Percentiles rank a stretch among this genome's conserved stretches.
Conservation (phyloP, 345 rosid genomes). For the Lenwebbia sp. region DNA sequence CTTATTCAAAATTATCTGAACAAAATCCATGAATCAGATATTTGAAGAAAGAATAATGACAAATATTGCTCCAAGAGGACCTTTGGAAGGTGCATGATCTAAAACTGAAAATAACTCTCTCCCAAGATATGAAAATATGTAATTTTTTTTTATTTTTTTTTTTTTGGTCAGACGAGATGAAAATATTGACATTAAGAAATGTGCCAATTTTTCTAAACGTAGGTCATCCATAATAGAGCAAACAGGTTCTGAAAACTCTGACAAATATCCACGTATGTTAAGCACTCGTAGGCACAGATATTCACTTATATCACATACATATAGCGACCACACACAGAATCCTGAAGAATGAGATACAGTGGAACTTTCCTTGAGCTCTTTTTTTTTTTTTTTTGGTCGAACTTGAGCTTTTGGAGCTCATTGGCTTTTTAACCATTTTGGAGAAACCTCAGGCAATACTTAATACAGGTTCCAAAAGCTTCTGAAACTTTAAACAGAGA, state of each 20-base stretch:
- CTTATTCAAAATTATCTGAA: conserved; percentile 73
- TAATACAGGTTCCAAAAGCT: neutral
- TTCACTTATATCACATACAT: neutral
- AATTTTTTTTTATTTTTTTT: too few species aligned
- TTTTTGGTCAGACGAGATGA: neutral
- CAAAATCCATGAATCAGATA: conserved; percentile 4
- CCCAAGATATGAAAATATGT: neutral
- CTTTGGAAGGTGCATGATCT: neutral
- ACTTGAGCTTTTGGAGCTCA: neutral
- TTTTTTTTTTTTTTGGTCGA: too few species aligned
- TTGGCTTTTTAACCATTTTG: neutral
- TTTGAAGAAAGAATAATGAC: neutral
- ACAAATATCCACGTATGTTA: neutral
- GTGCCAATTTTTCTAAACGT: neutral
- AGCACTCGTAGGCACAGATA: neutral
- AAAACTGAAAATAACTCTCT: neutral
- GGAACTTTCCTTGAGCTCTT: neutral
- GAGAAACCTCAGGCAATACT: neutral
- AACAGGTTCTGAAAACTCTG: neutral
- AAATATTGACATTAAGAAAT: neutral
- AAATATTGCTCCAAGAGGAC: neutral
- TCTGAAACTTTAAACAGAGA: neutral
- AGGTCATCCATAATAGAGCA: neutral
- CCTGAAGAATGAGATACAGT: neutral
- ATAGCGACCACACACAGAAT: neutral